Evolutionary conservation across 768 basidiomycete species (phyloP).

Genomic region (Clavulina sp.): DNA sequence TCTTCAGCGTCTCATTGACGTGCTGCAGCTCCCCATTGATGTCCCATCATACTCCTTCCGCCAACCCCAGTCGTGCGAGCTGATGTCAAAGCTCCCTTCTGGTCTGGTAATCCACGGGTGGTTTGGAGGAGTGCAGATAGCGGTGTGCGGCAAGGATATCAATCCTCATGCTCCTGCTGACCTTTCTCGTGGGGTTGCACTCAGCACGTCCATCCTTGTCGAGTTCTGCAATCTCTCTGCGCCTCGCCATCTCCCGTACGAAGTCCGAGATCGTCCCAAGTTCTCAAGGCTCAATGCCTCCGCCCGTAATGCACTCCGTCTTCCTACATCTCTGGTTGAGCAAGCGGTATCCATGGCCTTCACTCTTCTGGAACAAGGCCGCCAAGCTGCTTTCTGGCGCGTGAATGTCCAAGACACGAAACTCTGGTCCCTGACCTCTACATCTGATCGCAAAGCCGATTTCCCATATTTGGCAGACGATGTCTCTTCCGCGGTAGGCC

Average conservation of each 20-base stretch:
- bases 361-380: too few relatives aligned
- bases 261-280: too few relatives aligned
- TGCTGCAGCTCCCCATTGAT: slow-evolving; percentile 33
- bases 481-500: too few relatives aligned
- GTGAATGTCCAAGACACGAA: too few relatives aligned
- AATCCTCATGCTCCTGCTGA: slow-evolving; percentile 37
- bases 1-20: slow-evolving; percentile 33
- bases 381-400: too few relatives aligned
- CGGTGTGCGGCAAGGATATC: slow-evolving; percentile 64
- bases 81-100: slow-evolving; percentile 26
- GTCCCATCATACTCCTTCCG: slow-evolving; percentile 12
- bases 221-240: slow-evolving; percentile 33
- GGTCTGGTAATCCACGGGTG: slow-evolving; percentile 42
- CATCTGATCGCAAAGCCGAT: too few relatives aligned
- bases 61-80: slow-evolving; percentile 11
- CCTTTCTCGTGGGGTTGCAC: slow-evolving; percentile 44
- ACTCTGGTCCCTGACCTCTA: too few relatives aligned
- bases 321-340: too few relatives aligned
- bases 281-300: too few relatives aligned
- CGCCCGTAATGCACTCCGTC: too few relatives aligned
- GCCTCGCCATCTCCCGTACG: slow-evolving; percentile 15
- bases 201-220: slow-evolving; percentile 33
- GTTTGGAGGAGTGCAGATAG: slow-evolving; percentile 42
- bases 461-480: too few relatives aligned
- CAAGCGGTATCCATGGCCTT: too few relatives aligned